These are phyloP conservation scores for Neoboletus brunneissimus DNA, from an alignment of 768 basidiomycete species.

Conservation along the genomic window DNA sequence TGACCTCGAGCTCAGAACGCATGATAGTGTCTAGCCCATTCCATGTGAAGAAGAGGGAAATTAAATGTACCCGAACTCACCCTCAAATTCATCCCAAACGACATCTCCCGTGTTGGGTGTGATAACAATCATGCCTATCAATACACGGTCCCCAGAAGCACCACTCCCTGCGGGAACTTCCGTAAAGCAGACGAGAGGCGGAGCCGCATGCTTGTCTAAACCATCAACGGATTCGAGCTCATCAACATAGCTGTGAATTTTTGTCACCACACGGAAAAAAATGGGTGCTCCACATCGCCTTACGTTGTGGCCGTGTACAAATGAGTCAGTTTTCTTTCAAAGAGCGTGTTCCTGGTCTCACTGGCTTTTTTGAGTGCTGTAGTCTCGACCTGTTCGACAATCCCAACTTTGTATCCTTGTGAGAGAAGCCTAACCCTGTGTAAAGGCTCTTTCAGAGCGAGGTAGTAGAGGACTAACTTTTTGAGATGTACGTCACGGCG, in stretches of 20 bases:
- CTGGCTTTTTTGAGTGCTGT: constrained; percentile 85
- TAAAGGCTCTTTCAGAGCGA: not conserved
- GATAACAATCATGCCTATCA: constrained; percentile 73
- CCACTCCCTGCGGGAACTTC: constrained; percentile 36
- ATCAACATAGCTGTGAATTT: constrained; percentile 70
- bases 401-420: constrained; percentile 78
- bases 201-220: constrained; percentile 51
- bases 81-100: constrained; percentile 88
- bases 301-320: constrained; percentile 88
- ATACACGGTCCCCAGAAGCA: constrained; percentile 34
- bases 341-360: constrained; percentile 70
- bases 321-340: constrained; percentile 70
- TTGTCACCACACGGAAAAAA: constrained; percentile 7
- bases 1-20: constrained; percentile 86
- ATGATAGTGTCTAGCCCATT: constrained; percentile 63
- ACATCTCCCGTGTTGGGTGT: constrained; percentile 91
- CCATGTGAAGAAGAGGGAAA: constrained; percentile 4
- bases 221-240: constrained; percentile 68
- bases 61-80: constrained; percentile 34
- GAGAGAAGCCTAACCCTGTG: constrained; percentile 56
- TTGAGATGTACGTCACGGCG: constrained; percentile 69
- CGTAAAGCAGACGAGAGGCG: constrained; percentile 73
- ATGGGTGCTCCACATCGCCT: constrained; percentile 24
- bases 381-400: constrained; percentile 81
- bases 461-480: constrained; percentile 49